These are phyloP conservation scores for Hygrophila difformis DNA, from an alignment of 257 asterid species.

Conservation along the genomic window DNA sequence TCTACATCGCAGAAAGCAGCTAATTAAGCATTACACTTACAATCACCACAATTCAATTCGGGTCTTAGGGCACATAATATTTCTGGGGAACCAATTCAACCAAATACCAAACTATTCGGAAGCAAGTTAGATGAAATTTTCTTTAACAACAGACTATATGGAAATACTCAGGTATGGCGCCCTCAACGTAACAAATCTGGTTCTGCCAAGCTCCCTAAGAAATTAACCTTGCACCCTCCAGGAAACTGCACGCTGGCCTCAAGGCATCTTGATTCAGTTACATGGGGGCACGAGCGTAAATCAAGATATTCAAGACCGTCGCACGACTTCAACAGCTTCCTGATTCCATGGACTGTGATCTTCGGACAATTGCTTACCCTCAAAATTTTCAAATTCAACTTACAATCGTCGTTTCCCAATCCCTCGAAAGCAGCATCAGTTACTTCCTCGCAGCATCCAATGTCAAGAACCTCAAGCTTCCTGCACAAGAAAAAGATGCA, in stretches of 20 bases:
- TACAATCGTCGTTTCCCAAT: slow-evolving; percentile 34
- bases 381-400: slow-evolving; percentile 49
- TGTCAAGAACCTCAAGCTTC: slow-evolving; percentile 80
- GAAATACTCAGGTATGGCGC: too few relatives aligned
- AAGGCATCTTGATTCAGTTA: slow-evolving; percentile 53
- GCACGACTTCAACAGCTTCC: slow-evolving; percentile 52
- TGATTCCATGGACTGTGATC: slow-evolving; percentile 63
- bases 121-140: too few relatives aligned
- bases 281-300: slow-evolving; percentile 72
- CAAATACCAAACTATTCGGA: too few relatives aligned
- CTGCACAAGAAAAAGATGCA: slow-evolving; percentile 44
- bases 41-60: too few relatives aligned
- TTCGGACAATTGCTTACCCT: slow-evolving; percentile 74
- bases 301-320: slow-evolving; percentile 69
- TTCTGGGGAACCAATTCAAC: too few relatives aligned
- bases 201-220: slow-evolving; percentile 63
- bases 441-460: slow-evolving; percentile 86
- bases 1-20: too few relatives aligned
- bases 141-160: too few relatives aligned
- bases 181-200: slow-evolving; percentile 53
- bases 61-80: too few relatives aligned
- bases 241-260: slow-evolving; percentile 80
- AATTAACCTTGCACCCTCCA: slow-evolving; percentile 58
- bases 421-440: slow-evolving; percentile 76
- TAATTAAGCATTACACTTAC: too few relatives aligned